A percentile compares a stretch with the other conserved stretches of the same genome.
phyloP scores from a whole-genome alignment of 75 land plant genomes.

The Pseudotsuga menziesii region DNA sequence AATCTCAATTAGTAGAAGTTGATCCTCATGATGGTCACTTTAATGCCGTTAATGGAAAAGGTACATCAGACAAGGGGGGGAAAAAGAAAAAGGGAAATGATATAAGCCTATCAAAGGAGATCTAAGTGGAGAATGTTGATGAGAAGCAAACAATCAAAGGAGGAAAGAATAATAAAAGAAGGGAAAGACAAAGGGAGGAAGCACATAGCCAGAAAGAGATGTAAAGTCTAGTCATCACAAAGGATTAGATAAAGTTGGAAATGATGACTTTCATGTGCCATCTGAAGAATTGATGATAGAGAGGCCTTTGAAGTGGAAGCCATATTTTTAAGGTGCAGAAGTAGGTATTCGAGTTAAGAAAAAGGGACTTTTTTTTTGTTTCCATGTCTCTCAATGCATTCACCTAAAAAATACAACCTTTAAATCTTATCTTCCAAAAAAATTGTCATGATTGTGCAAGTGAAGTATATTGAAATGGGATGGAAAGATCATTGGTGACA shows the following conservation, averaged over 20 bases:
- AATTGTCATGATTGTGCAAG: slow-evolving; percentile 17
- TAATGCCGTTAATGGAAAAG: slow-evolving; percentile 11
- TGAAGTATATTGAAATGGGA: slow-evolving; percentile 46
- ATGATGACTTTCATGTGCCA: slow-evolving; percentile 32
- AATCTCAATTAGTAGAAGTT: slow-evolving; percentile 16
- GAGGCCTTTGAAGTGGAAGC: slow-evolving; percentile 45
- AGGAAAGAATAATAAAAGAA: slow-evolving; percentile 55
- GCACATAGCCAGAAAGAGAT: slow-evolving; percentile 19
- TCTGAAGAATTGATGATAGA: slow-evolving; percentile 71
- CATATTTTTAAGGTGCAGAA: slow-evolving; percentile 82
- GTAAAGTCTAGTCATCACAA: slow-evolving; percentile 36
- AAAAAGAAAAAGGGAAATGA: slow-evolving; percentile 64
- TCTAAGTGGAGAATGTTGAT: slow-evolving; percentile 22
- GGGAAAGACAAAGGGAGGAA: slow-evolving; percentile 49
- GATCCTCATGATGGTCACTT: slow-evolving; percentile 21
- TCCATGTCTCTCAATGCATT: background rate
- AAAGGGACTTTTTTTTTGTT: background rate
- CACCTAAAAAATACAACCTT: background rate
- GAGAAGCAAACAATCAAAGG: slow-evolving; percentile 38
- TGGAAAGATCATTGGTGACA: slow-evolving; percentile 45
- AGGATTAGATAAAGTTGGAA: slow-evolving; percentile 29
- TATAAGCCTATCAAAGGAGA: slow-evolving; percentile 16
- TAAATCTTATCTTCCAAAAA: background rate
- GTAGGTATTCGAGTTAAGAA: background rate
- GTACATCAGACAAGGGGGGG: slow-evolving; percentile 27